phyloP scores from a whole-genome alignment of 768 basidiomycete genomes.

The Suillus plorans region DNA sequence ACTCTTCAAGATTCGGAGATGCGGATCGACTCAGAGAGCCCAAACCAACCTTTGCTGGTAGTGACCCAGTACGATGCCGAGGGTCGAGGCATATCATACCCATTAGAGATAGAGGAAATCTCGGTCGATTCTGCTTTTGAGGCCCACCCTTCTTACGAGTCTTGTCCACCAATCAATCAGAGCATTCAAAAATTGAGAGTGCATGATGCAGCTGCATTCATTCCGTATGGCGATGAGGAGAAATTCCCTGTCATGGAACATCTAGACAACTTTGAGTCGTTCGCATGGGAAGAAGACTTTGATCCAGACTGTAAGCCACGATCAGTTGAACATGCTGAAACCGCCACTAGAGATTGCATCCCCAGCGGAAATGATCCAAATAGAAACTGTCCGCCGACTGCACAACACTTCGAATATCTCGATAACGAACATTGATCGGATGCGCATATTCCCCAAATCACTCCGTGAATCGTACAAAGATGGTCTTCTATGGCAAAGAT shows the following conservation, averaged over 20 bases:
- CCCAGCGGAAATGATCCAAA: conserved; percentile 48
- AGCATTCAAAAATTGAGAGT: conserved; percentile 23
- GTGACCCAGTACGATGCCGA: conserved; percentile 13
- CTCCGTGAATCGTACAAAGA: conserved; percentile 22
- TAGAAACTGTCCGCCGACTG: conserved; percentile 45
- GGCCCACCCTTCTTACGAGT: conserved; percentile 39
- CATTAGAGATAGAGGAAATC: conserved; percentile 16
- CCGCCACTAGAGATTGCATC: background rate
- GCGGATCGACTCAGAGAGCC: background rate
- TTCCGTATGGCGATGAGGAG: conserved; percentile 50
- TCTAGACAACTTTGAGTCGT: conserved; percentile 23
- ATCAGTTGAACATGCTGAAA: background rate
- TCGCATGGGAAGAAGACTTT: conserved; percentile 40
- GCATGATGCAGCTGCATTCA: conserved; percentile 25
- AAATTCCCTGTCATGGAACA: conserved; percentile 33
- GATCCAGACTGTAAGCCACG: conserved; percentile 49
- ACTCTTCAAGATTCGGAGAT: background rate
- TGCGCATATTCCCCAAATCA: conserved; percentile 22
- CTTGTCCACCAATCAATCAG: conserved; percentile 43
- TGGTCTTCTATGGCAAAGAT: conserved; percentile 43
- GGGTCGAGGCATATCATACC: background rate
- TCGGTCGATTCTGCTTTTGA: conserved; percentile 11
- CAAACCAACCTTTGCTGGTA: background rate
- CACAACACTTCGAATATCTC: conserved; percentile 28
- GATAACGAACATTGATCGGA: conserved; percentile 36